Evolutionary conservation across 2,329 filamentous ascomycete genomes (phyloP), one percentile per base, ranked within the genome.

Genomic region (Xylaria sp.): DNA sequence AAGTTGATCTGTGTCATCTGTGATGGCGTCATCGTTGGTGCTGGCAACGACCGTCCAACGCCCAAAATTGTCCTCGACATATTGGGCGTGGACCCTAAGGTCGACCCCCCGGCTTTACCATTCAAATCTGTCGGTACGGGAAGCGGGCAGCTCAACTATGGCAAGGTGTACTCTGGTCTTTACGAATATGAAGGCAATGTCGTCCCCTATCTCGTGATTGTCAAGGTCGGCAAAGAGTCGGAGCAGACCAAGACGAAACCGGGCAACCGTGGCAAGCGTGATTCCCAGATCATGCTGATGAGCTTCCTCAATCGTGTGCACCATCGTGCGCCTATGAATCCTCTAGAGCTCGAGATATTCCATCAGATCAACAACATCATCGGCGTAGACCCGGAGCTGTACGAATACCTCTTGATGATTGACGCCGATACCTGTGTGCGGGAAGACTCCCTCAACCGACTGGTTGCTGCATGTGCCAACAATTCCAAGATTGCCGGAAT

Each of bases 301-400:
- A 95, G 92, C 82, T 99, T 99, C 87, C 88, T 99, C 75, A 99
- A 99, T 82, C 93, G 95, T 68, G 96, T 99, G 53, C 96, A 99
- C 79, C 93, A 98, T 80, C 92, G 94, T 70, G 85, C 92, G 1
- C 91, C 95, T 0, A 99, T 99, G 96, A 96, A 91, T 70, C 96
- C 96, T 18, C 89, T 99, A 13, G 96, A 99, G 79, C 84, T 99
- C 53, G 96, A 99, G 80, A 97, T 98, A 86, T 98, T 97, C 84
- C 96, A 99, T 78, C 96, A 99, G 80, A 93, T 99, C 84, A 97
- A 97, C 86, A 99, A 99, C 79, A 93, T 99, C 74, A 99, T 99
- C 70, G 96, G 96, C 75, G 96, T 99, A 18, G 94, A 99, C 75
- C 96, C 96, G 2, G 94, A 97, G 78, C 86, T 99, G 18, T 99